Conservation (phyloP, 1,284 basidiomycete genomes). For the Ganoderma resinaceum region DNA sequence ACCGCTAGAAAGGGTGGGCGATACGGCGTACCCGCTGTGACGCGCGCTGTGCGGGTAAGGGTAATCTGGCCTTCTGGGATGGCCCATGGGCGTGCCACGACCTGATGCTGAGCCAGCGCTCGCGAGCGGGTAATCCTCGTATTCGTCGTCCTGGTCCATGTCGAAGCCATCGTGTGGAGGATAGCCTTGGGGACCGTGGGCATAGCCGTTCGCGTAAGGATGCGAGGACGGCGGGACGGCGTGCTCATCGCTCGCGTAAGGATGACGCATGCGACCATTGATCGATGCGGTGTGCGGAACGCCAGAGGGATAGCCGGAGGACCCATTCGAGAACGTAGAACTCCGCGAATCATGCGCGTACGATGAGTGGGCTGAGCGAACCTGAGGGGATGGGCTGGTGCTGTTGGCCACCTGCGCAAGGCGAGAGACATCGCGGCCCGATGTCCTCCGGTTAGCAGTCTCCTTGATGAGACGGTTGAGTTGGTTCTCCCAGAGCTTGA, state of each 20-base stretch:
- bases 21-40: slow-evolving; percentile 32
- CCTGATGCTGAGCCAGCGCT: slow-evolving; percentile 61
- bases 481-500: slow-evolving; percentile 90
- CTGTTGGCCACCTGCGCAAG: slow-evolving; percentile 51
- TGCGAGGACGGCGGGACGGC: slow-evolving; percentile 38
- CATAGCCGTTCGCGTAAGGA: slow-evolving; percentile 38
- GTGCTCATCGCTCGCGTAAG: slow-evolving; percentile 36
- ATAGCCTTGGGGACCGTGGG: slow-evolving; percentile 60
- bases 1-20: slow-evolving; percentile 25
- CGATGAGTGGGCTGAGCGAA: slow-evolving; percentile 32
- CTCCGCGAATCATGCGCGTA: slow-evolving; percentile 32
- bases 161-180: slow-evolving; percentile 73
- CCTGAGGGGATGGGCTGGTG: slow-evolving; percentile 45
- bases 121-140: slow-evolving; percentile 71
- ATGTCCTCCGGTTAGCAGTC: slow-evolving; percentile 66
- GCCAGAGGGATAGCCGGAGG: slow-evolving; percentile 29
- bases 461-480: slow-evolving; percentile 89
- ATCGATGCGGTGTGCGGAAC: slow-evolving; percentile 27
- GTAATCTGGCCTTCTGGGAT: slow-evolving; percentile 64
- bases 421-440: slow-evolving; percentile 59
- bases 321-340: slow-evolving; percentile 38
- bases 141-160: slow-evolving; percentile 72
- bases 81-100: slow-evolving; percentile 71
- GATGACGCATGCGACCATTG: slow-evolving; percentile 41
- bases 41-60: slow-evolving; percentile 35